phyloP scores from a whole-genome alignment of 2,329 filamentous ascomycete genomes.

The Dactylellina haptotyla region DNA sequence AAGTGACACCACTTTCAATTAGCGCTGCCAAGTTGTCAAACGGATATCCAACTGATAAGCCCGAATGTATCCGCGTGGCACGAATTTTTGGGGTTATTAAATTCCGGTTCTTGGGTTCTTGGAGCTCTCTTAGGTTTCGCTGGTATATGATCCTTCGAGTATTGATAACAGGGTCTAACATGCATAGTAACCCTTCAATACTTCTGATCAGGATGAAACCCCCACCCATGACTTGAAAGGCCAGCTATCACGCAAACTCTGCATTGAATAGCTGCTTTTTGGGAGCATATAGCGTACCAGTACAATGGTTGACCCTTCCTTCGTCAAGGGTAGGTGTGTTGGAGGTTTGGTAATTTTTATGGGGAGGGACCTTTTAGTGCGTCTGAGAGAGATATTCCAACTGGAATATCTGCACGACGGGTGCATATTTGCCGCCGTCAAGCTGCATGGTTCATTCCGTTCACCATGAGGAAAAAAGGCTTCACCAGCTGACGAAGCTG shows the following conservation, averaged over 20 bases:
- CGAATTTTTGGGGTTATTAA: constrained; percentile 29
- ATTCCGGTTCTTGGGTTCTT: constrained; percentile 49
- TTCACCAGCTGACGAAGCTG: background rate
- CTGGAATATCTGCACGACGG: constrained; percentile 31
- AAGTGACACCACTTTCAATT: too few relatives aligned
- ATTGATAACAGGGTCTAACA: constrained; percentile 3
- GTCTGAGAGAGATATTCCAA: constrained; percentile 15
- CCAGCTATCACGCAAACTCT: constrained; percentile 41
- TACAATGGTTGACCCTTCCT: constrained; percentile 27
- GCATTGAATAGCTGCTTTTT: constrained; percentile 23
- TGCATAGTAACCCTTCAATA: constrained; percentile 18
- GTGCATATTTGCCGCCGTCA: constrained; percentile 27
- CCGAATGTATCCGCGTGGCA: constrained; percentile 36
- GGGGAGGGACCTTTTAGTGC: background rate
- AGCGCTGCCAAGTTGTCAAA: constrained; percentile 44
- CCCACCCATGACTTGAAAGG: constrained; percentile 28
- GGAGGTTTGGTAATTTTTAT: background rate
- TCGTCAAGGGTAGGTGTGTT: background rate
- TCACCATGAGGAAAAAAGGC: background rate
- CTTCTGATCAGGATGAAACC: constrained; percentile 52
- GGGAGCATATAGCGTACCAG: constrained; percentile 12
- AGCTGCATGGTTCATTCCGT: background rate
- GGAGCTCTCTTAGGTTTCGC: background rate
- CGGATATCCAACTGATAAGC: constrained; percentile 24
- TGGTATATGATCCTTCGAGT: constrained; percentile 2